Base-by-base conservation (phyloP, 495 filamentous ascomycete species). In the Xylaria longipes region DNA sequence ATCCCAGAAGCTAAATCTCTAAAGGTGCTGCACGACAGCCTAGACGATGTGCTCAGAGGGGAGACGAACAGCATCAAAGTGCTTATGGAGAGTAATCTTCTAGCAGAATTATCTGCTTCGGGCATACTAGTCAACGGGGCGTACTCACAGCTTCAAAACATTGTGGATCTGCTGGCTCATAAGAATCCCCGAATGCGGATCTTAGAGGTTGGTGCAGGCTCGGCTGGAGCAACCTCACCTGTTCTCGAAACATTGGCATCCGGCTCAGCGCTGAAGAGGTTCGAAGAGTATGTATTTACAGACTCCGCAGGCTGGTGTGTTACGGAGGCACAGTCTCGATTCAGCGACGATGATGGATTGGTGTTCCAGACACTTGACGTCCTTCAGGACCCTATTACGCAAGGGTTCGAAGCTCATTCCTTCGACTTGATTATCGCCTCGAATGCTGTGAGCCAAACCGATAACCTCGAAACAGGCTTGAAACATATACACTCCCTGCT, bases 351-450 rank as follows among this genome's bases (percentile, higher is more conserved):
- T 35, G 20, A 11, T 20, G 58, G 27, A 9, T 81, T 89, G 78
- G 75, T 76, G 5, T 90, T 81, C 75, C 80, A 85, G 60, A 68
- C 72, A 0, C 71, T 87, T 2, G 80, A 89, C 74, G 76, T 82
- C 22, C 82, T 84, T 27, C 73, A 79, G 1, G 79, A 83, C 33
- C 52, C 78, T 1, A 29, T 20, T 0, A 72, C 78, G 3, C 88
- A 89, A 72, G 85, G 82, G 0, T 88, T 80, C 31, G 37, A 70
- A 54, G 74, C 72, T 17, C 52, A 79, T 15, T 77, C 76, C 1
- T 89, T 84, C 69, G 88, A 90, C 64, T n/a, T 89, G 43, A 76
- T 90, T 6, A 68, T 84, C 22, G 81, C 81, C n/a, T 12, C 14
- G 5, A 11, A 25, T 5, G 25, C 5, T 54, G 17, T 62, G 35